Base-by-base conservation (phyloP, 148 eudicot genomes). In the Rhododendron ovatum region DNA sequence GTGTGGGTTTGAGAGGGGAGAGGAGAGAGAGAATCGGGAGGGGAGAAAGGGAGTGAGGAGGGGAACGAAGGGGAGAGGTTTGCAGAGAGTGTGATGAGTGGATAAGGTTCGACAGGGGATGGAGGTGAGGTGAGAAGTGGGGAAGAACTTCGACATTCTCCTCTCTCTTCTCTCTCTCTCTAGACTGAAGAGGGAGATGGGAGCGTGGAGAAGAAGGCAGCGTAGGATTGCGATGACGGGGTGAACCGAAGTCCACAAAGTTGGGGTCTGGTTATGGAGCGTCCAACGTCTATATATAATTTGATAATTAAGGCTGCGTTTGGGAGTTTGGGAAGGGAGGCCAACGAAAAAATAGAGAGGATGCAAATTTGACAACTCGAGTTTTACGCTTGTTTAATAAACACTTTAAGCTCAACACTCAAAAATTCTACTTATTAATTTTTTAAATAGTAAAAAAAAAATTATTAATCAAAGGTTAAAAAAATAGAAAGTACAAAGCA, bases 31-130 rank as follows among this genome's bases (percentile, higher is more conserved):
- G 86, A 81, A 73, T 84, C 41, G n/a, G 87, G 88, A 53, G 15
- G 79, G n/a, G 81, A 63, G 86, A 28, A 65, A 4, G 82, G 78
- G 65, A 13, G 81, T 5, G 77, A 73, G 89, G 77, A 73, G 89
- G 85, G 59, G 88, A 77, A 75, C 48, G 35, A 33, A 17, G 8
- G 61, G 86, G 12, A 84, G 78, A 28, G 82, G 80, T 45, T 82
- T 80, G 84, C 82, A 69, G 82, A 69, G 83, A 26, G 84, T 4
- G 80, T 5, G 17, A 2, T 48, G 84, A 26, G 86, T 79, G 73
- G 83, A 73, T 85, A 59, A 80, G 89, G 80, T 83, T 78, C 85
- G 90, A 90, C 81, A 88, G 30, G 30, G 30, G 0, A 30, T 30
- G 30, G 30, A 35, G 35, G 35, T 35, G 35, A 35, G 1, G 35